Evolutionary conservation across 2,329 filamentous ascomycete species (phyloP).

Genomic region (Plenodomus lindquistii): DNA sequence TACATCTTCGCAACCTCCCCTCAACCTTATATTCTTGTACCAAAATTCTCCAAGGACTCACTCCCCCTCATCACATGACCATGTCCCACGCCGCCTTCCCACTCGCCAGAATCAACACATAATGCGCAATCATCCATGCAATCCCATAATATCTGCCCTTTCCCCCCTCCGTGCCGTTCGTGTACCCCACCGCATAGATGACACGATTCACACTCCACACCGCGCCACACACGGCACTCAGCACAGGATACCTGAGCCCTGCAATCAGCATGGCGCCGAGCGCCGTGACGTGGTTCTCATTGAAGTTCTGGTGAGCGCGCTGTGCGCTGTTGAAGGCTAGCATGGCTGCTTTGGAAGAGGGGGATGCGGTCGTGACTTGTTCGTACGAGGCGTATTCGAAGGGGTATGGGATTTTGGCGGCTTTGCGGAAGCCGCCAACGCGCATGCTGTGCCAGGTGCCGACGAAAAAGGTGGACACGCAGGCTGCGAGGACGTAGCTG

Average conservation of each 20-base stretch:
- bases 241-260: conserved; percentile 58
- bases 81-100: conserved; percentile 32
- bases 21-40: no score
- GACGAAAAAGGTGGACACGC: conserved; percentile 59
- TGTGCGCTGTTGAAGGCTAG: conserved; percentile 51
- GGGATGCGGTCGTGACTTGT: conserved; percentile 51
- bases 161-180: conserved; percentile 44
- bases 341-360: conserved; percentile 48
- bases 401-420: conserved; percentile 60
- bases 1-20: no score
- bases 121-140: conserved; percentile 39
- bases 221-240: conserved; percentile 51
- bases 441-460: conserved; percentile 55
- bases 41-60: no score
- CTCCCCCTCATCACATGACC: conserved; percentile 12
- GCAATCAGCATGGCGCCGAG: conserved; percentile 58
- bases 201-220: conserved; percentile 57
- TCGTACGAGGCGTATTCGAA: conserved; percentile 61
- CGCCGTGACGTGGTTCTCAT: conserved; percentile 60
- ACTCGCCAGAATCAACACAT: conserved; percentile 31
- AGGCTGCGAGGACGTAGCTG: conserved; percentile 61
- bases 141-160: conserved; percentile 50
- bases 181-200: conserved; percentile 55
- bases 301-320: conserved; percentile 59
- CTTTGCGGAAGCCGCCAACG: conserved; percentile 53